phyloP scores from a whole-genome alignment of 352 stramenopile species.

The Phytophthora palmivora region DNA sequence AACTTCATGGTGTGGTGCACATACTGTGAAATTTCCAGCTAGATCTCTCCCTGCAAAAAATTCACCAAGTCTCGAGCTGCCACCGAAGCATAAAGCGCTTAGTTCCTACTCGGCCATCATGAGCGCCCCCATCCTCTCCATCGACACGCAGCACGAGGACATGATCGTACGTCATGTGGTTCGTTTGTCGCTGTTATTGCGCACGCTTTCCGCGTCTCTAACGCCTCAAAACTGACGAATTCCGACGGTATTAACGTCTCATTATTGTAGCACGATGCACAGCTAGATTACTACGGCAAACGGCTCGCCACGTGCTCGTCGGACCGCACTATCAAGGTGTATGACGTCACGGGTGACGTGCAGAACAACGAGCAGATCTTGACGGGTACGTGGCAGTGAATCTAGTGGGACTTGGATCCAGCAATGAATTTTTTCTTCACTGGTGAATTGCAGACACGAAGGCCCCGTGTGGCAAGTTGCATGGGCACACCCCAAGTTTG shows the following conservation, averaged over 20 bases:
- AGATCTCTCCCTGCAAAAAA: slow-evolving; percentile 4
- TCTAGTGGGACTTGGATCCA: background rate
- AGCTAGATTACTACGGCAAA: too few relatives aligned
- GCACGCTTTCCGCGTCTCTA: slow-evolving; percentile 4
- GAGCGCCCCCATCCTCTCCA: slow-evolving; percentile 87
- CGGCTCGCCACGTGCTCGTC: too few relatives aligned
- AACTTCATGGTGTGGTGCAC: too few relatives aligned
- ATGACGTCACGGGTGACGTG: slow-evolving; percentile 93
- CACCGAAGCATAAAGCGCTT: slow-evolving; percentile 35
- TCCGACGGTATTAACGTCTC: slow-evolving; percentile 30
- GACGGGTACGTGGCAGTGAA: slow-evolving; percentile 56
- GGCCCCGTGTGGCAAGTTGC: slow-evolving; percentile 98
- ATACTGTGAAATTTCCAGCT: background rate
- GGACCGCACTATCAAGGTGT: slow-evolving; percentile 94
- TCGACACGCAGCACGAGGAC: slow-evolving; percentile 98
- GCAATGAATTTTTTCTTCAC: slow-evolving; percentile 2
- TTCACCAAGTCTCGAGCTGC: slow-evolving; percentile 19
- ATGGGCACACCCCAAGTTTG: slow-evolving; percentile 99
- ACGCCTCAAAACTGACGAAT: slow-evolving; percentile 18
- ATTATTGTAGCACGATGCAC: slow-evolving; percentile 46
- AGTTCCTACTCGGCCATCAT: slow-evolving; percentile 43
- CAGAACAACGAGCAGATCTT: slow-evolving; percentile 91
- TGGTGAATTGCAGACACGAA: slow-evolving; percentile 81
- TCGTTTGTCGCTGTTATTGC: background rate
- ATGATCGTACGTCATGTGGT: slow-evolving; percentile 86